Evolutionary conservation across 805 yeast species (phyloP).

Genomic region (Cyberlindnera petersonii): DNA sequence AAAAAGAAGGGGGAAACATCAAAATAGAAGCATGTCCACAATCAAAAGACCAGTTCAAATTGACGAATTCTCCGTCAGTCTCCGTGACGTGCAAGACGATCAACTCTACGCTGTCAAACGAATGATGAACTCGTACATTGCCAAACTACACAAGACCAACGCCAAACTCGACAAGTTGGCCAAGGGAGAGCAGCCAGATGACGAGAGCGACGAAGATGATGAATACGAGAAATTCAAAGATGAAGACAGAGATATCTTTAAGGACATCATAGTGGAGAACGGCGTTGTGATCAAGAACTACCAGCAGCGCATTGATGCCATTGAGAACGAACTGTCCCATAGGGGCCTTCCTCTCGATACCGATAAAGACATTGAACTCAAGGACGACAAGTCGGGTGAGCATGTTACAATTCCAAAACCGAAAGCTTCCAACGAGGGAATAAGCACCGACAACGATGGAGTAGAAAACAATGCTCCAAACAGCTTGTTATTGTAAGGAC

Average conservation of each 20-base stretch:
- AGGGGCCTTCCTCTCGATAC: constrained; percentile 31
- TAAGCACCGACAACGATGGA: constrained; percentile 36
- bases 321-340: constrained; percentile 44
- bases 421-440: background rate
- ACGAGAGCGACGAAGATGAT: constrained; percentile 24
- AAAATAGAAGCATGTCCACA: too few relatives aligned
- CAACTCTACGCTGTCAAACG: constrained; percentile 33
- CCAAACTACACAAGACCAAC: constrained; percentile 50
- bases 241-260: constrained; percentile 48
- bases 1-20: too few relatives aligned
- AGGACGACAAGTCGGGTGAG: background rate
- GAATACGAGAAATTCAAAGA: constrained; percentile 28
- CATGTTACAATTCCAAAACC: background rate
- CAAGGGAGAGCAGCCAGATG: constrained; percentile 29
- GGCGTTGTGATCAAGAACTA: constrained; percentile 50
- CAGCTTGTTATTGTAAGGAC: constrained; percentile 27
- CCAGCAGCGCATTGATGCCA: constrained; percentile 38
- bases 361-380: background rate
- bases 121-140: constrained; percentile 39
- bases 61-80: constrained; percentile 47
- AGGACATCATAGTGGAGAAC: constrained; percentile 56
- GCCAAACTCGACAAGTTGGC: constrained; percentile 42
- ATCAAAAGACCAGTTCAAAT: constrained; percentile 37
- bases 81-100: constrained; percentile 49
- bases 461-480: constrained; percentile 35